Evolutionary conservation across 495 filamentous ascomycete genomes (phyloP), one percentile per base, ranked within the genome.

Genomic region (Daldinia concentrica): DNA sequence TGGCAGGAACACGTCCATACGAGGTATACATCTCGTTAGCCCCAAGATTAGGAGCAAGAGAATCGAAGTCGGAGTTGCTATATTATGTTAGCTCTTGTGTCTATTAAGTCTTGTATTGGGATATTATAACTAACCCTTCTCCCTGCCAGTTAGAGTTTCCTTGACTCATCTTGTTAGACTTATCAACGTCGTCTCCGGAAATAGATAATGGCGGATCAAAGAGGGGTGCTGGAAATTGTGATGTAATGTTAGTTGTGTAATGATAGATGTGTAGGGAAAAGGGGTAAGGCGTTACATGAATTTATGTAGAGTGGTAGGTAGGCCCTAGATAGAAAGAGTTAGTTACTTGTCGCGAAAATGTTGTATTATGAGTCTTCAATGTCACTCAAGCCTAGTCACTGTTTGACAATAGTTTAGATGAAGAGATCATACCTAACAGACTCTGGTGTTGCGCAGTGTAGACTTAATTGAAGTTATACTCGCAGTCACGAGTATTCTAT

Each of bases 191-290:
- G n/a, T 17, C 12, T 17, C 5, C 0, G 34, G 12, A 14, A 4
- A 36, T 17, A 17, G 1, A 4, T 24, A 24, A 6, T 12, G 19
- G 3, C 9, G 22, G 2, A 22, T 24, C 15, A 6, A 8, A 22
- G 17, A 48, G 8, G 9, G 1, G 19, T 48, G 9, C 43, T 48
- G 11, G 19, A 48, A 22, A 19, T 24, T 48, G 3, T 48, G 43
- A 22, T 24, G 17, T 24, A 48, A 54, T 30, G 51, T 29, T 54
- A 54, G 51, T 30, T 54, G 51, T 54, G 51, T 29, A 30, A 30
- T 54, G 26, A 17, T 29, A 6, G 51, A 54, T 54, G 27, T 30
- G 51, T 14, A 29, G 14, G 22, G 24, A 5, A 6, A 54, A 29
- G 14, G 51, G 51, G 8, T 0, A 30, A 17, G 51, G 8, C 9